A percentile compares a stretch with the other conserved stretches of the same genome.
phyloP scores from a whole-genome alignment of 352 stramenopile species.

The Pythium angustatum region DNA sequence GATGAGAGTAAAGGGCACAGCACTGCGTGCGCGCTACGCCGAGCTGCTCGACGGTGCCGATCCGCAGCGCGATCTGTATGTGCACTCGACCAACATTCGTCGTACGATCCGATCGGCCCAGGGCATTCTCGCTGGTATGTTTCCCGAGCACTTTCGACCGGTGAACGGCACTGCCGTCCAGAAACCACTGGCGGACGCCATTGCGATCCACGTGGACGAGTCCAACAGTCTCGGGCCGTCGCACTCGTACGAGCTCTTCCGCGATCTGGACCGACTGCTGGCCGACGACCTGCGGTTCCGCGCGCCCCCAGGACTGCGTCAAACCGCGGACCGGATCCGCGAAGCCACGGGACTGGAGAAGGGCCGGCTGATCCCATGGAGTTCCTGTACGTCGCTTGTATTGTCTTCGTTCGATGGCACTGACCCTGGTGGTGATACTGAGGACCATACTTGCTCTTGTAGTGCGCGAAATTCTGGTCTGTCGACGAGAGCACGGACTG shows the following conservation, averaged over 20 bases:
- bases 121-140: slow-evolving; percentile 66
- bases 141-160: slow-evolving; percentile 48
- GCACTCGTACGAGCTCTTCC: slow-evolving; percentile 70
- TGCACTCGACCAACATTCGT: slow-evolving; percentile 78
- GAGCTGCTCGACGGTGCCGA: slow-evolving; percentile 38
- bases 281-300: slow-evolving; percentile 53
- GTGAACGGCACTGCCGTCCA: neutral
- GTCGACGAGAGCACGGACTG: slow-evolving; percentile 57
- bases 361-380: slow-evolving; percentile 58
- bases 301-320: slow-evolving; percentile 39
- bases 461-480: slow-evolving; percentile 80
- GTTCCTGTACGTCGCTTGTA: slow-evolving; percentile 45
- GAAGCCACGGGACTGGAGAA: slow-evolving; percentile 40
- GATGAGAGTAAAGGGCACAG: slow-evolving; percentile 57
- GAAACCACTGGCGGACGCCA: slow-evolving; percentile 23
- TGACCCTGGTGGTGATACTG: neutral
- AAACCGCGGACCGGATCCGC: slow-evolving; percentile 47
- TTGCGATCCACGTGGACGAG: slow-evolving; percentile 53
- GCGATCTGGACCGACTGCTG: slow-evolving; percentile 46
- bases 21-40: slow-evolving; percentile 45
- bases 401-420: neutral
- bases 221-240: slow-evolving; percentile 52
- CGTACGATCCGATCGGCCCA: slow-evolving; percentile 74
- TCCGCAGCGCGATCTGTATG: slow-evolving; percentile 49
- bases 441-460: too few species aligned